Percentiles rank a stretch among this genome's conserved stretches.
These are phyloP conservation scores for Cucurbita pepo DNA, from an alignment of 306 rosid species.

Conservation along the genomic window DNA sequence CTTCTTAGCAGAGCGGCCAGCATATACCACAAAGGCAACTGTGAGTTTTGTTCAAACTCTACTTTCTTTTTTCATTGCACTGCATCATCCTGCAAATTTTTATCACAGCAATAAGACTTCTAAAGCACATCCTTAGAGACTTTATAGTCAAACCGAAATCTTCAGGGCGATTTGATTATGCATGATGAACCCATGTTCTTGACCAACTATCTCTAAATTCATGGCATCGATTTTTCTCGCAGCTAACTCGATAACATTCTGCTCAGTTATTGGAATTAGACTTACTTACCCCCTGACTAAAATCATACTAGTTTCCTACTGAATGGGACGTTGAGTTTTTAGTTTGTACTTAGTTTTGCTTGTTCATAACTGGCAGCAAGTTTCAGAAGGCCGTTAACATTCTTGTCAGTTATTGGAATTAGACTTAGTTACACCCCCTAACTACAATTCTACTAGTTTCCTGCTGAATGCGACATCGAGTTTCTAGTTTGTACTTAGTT, in stretches of 20 bases:
- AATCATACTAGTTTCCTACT: not conserved
- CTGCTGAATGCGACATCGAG: not conserved
- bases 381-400: slow-evolving; percentile 17
- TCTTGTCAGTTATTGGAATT: not conserved
- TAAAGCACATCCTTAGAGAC: not conserved
- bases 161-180: not conserved
- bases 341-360: not conserved
- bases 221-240: not conserved
- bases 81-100: not conserved
- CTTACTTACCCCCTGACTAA: not conserved
- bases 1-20: slow-evolving; percentile 41
- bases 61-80: not conserved
- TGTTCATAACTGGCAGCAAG: slow-evolving; percentile 34
- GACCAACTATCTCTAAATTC: not conserved
- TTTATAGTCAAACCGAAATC: not conserved
- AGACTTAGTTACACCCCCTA: too few species aligned
- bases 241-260: not conserved
- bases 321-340: not conserved
- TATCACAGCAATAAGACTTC: not conserved
- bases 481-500: not conserved
- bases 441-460: not conserved
- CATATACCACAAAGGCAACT: slow-evolving; percentile 27
- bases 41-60: slow-evolving; percentile 23
- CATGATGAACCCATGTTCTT: not conserved
- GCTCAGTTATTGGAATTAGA: not conserved